Conservation (phyloP, 2,329 filamentous ascomycete genomes). For the Penicillium sp. region DNA sequence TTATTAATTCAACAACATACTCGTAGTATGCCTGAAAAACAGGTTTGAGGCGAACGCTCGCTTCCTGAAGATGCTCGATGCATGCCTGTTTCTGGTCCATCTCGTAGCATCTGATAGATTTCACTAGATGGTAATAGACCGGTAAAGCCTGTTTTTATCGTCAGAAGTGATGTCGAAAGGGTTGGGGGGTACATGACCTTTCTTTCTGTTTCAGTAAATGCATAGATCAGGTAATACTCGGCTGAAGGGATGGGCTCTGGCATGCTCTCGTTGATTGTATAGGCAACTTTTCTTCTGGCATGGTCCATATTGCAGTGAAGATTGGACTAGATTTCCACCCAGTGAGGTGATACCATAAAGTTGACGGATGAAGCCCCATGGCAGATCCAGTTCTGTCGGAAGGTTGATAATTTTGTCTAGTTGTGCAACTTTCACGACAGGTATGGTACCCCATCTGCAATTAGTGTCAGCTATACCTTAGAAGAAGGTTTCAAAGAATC, state of each 20-base stretch:
- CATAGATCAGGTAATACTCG: not conserved
- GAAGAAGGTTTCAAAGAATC: too few relatives aligned
- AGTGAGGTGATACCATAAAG: too few relatives aligned
- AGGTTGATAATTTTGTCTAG: too few relatives aligned
- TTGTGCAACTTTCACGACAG: too few relatives aligned
- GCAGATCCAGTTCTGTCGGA: too few relatives aligned
- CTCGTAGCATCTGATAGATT: not conserved
- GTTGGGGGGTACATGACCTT: too few relatives aligned
- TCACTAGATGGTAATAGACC: not conserved
- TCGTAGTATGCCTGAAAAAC: not conserved
- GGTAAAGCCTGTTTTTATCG: not conserved
- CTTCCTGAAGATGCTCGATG: not conserved
- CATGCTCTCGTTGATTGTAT: not conserved
- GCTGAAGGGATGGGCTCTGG: not conserved
- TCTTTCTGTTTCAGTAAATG: not conserved
- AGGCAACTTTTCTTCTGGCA: too few relatives aligned
- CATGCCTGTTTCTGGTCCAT: not conserved
- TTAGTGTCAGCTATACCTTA: too few relatives aligned
- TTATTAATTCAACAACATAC: not conserved
- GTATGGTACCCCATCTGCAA: too few relatives aligned
- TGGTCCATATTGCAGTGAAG: too few relatives aligned
- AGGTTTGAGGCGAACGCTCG: not conserved
- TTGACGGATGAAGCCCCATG: too few relatives aligned
- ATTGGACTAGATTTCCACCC: too few relatives aligned
- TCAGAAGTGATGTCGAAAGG: not conserved